Evolutionary conservation across 2,329 filamentous ascomycete genomes (phyloP).

Genomic region (Xylaria sp.): DNA sequence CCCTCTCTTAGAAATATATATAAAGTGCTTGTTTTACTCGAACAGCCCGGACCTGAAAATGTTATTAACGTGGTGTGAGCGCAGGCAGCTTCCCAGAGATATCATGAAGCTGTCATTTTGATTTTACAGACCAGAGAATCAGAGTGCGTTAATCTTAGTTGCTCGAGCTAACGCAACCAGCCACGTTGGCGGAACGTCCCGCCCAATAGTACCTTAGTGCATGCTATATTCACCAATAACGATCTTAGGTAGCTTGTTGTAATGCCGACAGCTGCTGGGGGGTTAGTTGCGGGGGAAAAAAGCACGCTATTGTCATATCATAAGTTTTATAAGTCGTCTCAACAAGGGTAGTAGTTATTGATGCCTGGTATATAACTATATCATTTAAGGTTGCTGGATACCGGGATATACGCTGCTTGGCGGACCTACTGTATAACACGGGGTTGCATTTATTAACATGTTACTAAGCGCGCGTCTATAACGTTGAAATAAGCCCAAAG

Average conservation of each 20-base stretch:
- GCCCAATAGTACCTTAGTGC: constrained; percentile 1
- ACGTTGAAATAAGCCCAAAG: neutral
- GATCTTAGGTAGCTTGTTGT: neutral
- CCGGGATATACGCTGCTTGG: neutral
- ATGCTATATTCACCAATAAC: neutral
- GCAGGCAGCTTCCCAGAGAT: neutral
- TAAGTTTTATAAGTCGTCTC: neutral
- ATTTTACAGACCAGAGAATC: neutral
- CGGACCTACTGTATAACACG: neutral
- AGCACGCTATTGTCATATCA: neutral
- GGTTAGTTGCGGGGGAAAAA: neutral
- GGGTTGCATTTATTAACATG: neutral
- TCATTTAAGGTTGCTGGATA: neutral
- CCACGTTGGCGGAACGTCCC: constrained; percentile 22
- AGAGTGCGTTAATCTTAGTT: constrained; percentile 1
- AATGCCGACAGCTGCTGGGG: neutral
- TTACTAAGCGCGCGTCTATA: neutral
- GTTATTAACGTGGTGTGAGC: neutral
- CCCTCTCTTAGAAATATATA: neutral
- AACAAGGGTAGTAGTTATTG: neutral
- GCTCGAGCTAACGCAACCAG: neutral
- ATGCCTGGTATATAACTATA: neutral
- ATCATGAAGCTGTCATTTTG: neutral
- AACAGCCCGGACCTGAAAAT: neutral
- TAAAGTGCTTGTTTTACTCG: neutral